Evolutionary conservation across 106 monocot genomes (phyloP).

Genomic region (Acanthochlamys bracteata): DNA sequence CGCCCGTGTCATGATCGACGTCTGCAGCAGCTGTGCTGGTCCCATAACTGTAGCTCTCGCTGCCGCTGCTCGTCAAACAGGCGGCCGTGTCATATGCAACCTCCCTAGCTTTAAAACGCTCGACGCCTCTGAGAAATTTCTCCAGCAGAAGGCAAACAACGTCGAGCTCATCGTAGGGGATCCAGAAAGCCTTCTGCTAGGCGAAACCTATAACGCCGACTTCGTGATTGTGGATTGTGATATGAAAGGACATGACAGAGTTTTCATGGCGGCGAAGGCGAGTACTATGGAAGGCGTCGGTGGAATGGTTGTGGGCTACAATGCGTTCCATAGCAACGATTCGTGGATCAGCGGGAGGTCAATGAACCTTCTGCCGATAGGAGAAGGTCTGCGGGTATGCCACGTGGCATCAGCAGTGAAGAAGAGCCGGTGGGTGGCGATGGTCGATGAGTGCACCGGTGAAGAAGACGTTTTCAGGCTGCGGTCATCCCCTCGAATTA

Average conservation of each 20-base stretch:
- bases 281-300: conserved; percentile 15
- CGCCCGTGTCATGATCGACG: conserved; percentile 50
- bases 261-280: conserved; percentile 30
- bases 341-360: conserved; percentile 9
- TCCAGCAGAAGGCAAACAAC: conserved; percentile 13
- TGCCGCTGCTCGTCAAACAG: conserved; percentile 50
- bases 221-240: conserved; percentile 57
- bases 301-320: conserved; percentile 44
- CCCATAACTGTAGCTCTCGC: conserved; percentile 47
- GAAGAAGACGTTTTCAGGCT: conserved; percentile 62
- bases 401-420: conserved; percentile 17
- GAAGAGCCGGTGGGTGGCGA: conserved; percentile 48
- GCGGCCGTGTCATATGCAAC: conserved; percentile 47
- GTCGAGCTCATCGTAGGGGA: conserved; percentile 44
- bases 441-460: conserved; percentile 53
- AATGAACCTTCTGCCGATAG: conserved; percentile 41
- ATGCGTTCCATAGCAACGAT: conserved; percentile 17
- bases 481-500: conserved; percentile 11
- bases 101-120: conserved; percentile 18
- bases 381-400: conserved; percentile 48
- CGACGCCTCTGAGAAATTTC: conserved; percentile 7
- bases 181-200: conserved; percentile 12
- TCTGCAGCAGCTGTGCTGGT: conserved; percentile 24
- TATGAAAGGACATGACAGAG: conserved; percentile 10
- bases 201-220: conserved; percentile 25